Evolutionary conservation across 2,329 filamentous ascomycete genomes (phyloP).

Genomic region (Reticulascus tulasneorum): DNA sequence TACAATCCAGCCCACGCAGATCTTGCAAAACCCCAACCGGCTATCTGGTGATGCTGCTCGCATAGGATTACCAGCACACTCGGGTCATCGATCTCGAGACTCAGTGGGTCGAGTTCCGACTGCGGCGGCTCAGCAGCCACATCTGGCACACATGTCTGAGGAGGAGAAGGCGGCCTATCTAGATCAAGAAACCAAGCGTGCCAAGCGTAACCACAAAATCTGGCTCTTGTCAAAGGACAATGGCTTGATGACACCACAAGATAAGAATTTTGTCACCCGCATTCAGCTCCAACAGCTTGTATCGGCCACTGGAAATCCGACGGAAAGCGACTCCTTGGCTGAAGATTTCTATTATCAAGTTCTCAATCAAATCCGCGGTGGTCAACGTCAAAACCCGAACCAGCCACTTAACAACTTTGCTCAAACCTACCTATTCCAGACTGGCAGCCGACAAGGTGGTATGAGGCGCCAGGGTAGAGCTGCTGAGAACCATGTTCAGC

Average conservation of each 20-base stretch:
- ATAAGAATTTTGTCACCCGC: constrained; percentile 98
- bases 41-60: constrained; percentile 45
- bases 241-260: constrained; percentile 96
- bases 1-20: constrained; percentile 63
- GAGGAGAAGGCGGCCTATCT: constrained; percentile 80
- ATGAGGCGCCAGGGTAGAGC: constrained; percentile 73
- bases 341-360: constrained; percentile 99
- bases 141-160: constrained; percentile 69
- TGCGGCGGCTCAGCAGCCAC: constrained; percentile 7
- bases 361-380: constrained; percentile 87
- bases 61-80: constrained; percentile 25
- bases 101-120: constrained; percentile 53
- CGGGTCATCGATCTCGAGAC: constrained; percentile 45
- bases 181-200: constrained; percentile 87
- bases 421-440: constrained; percentile 96
- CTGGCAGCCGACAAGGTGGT: constrained; percentile 74
- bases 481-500: constrained; percentile 94
- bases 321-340: constrained; percentile 76
- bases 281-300: constrained; percentile 97
- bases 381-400: constrained; percentile 83
- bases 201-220: constrained; percentile 98
- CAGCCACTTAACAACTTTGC: constrained; percentile 95
- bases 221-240: constrained; percentile 90
- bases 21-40: constrained; percentile 75
- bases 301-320: constrained; percentile 81